Conservation (phyloP, 176 grass and related monocot genomes). For the Lolium perenne region DNA sequence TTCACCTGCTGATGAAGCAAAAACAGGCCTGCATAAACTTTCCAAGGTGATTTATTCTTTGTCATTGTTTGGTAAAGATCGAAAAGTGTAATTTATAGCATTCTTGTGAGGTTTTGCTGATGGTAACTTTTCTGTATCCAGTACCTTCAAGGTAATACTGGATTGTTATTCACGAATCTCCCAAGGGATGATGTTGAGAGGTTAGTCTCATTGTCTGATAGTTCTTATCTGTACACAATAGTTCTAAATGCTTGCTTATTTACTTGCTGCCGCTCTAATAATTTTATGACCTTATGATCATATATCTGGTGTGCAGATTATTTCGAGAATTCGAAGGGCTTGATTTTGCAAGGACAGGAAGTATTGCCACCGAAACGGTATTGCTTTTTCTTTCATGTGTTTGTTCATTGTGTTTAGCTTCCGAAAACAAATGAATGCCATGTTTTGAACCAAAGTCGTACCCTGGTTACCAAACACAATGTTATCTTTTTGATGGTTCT, state of each 20-base stretch:
- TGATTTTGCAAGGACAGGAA: slow-evolving; percentile 92
- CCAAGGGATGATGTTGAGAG: slow-evolving; percentile 86
- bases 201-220: slow-evolving; percentile 47
- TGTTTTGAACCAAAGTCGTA: neutral
- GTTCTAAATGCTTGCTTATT: neutral
- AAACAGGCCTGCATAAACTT: slow-evolving; percentile 73
- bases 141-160: slow-evolving; percentile 77
- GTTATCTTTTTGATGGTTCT: neutral
- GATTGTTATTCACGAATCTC: slow-evolving; percentile 80
- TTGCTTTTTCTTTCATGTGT: slow-evolving; percentile 7
- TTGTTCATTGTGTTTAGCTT: slow-evolving; percentile 5
- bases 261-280: neutral
- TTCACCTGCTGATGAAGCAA: slow-evolving; percentile 78
- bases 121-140: slow-evolving; percentile 31
- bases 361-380: slow-evolving; percentile 75
- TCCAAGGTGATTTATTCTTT: slow-evolving; percentile 60
- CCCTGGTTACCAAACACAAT: neutral
- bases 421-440: neutral
- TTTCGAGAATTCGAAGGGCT: slow-evolving; percentile 74
- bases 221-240: neutral
- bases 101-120: slow-evolving; percentile 32
- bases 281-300: neutral
- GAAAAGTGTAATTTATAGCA: neutral
- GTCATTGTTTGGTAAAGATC: neutral
- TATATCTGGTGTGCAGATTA: slow-evolving; percentile 50